Base-by-base conservation (phyloP, 495 filamentous ascomycete genomes). In the Hypoxylon fragiforme region DNA sequence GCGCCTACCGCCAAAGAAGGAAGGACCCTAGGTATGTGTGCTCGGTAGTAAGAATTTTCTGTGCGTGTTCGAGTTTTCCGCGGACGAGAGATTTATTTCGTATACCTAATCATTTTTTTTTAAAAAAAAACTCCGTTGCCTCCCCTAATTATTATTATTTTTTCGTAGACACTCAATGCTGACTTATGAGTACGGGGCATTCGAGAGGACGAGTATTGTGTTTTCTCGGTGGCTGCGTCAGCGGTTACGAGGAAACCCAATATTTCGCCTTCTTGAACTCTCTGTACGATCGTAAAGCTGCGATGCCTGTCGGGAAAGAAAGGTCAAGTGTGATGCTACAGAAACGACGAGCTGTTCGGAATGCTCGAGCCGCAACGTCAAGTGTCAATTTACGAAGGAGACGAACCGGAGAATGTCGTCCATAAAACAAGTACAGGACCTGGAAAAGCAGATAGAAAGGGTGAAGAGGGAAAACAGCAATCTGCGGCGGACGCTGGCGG, bases 281-380 rank as follows among this genome's bases (percentile, higher is more conserved):
- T 44, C 44, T 50, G 57, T 63, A 52, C 50, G 14, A 44, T 32
- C 50, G 39, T 57, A 45, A 55, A 97, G 92, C 67, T 98, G 94
- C 71, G 94, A 98, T 74, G 94, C 94, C 35, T 98, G 94, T 68
- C 83, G 94, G 44, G 94, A 98, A 73, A 84, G 94, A 55, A 98
- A 98, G 77, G 94, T 98, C 73, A 98, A 98, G 80, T 98, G 94
- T 74, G 94, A 98, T 74, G 94, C 94, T 24, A 97, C 94, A 42
- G 94, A 98, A 60, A 96, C 89, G 31, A 82, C 87, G 18, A 94
- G 91, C 70, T 98, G 94, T 72, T 96, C 92, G 2, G 94, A 98
- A 74, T 98, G 94, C 73, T 89, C 88, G 11, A 96, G 90, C 64
- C 84, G 94, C 57, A 92, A 89, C 66, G 92, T 96, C 40, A 95